Percentiles rank a stretch among this genome's conserved stretches.
Evolutionary conservation across 495 filamentous ascomycete species (phyloP).

Genomic region (Amphirosellinia nigrospora): DNA sequence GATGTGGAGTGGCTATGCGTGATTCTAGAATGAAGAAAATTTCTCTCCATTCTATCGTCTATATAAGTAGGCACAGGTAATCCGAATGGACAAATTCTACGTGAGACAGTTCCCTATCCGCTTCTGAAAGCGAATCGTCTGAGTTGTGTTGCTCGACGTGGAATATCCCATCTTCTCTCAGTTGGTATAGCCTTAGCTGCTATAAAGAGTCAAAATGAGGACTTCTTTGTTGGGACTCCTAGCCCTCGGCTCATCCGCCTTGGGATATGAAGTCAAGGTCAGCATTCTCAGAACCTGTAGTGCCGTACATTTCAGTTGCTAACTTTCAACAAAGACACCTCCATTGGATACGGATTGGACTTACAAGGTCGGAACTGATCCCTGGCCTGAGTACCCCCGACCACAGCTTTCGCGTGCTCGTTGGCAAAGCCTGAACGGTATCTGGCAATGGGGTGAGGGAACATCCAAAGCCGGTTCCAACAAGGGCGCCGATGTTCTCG

Average conservation of each 20-base stretch:
- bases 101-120: slow-evolving; percentile 8
- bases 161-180: background rate
- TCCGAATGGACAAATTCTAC: background rate
- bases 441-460: slow-evolving; percentile 67
- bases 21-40: background rate
- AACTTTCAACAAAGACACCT: slow-evolving; percentile 28
- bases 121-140: background rate
- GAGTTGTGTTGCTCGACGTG: background rate
- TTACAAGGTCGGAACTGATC: slow-evolving; percentile 62
- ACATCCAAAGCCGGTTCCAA: slow-evolving; percentile 52
- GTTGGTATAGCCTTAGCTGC: background rate
- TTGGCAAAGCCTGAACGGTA: slow-evolving; percentile 69
- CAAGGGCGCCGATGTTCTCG: slow-evolving; percentile 54
- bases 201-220: slow-evolving; percentile 1
- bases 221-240: background rate
- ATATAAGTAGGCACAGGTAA: slow-evolving; percentile 9
- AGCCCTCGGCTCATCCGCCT: slow-evolving; percentile 27
- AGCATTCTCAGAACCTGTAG: slow-evolving; percentile 4
- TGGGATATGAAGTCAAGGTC: slow-evolving; percentile 40
- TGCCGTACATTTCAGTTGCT: background rate
- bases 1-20: slow-evolving; percentile 16
- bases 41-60: background rate
- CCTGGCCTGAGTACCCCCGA: slow-evolving; percentile 72
- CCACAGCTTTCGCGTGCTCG: slow-evolving; percentile 62
- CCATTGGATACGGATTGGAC: slow-evolving; percentile 70